phyloP scores from a whole-genome alignment of 2,329 filamentous ascomycete genomes.

The Clarireedia paspali region DNA sequence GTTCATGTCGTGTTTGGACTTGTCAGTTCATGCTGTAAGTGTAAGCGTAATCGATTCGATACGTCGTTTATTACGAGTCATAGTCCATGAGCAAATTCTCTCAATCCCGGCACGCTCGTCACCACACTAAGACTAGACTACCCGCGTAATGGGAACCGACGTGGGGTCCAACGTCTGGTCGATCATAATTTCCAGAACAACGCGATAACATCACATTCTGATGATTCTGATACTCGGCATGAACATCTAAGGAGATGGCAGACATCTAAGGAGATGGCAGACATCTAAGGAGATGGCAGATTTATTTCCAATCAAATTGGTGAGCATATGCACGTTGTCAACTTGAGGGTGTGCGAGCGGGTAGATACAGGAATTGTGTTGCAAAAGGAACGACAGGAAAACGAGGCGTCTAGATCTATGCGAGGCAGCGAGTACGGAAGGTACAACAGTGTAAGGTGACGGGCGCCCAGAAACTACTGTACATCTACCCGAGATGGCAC shows the following conservation, averaged over 20 bases:
- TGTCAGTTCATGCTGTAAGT: background rate
- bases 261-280: no score
- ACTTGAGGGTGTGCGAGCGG: background rate
- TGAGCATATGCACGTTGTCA: background rate
- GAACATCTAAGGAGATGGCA: no score
- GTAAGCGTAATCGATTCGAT: background rate
- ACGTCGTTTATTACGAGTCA: no score
- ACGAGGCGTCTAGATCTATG: conserved; percentile 3
- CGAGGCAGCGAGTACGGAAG: background rate
- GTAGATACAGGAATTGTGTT: conserved; percentile 2
- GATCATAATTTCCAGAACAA: no score
- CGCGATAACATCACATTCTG: background rate
- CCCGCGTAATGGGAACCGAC: background rate
- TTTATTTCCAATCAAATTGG: background rate
- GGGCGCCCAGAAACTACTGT: background rate
- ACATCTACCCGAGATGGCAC: conserved; percentile 9
- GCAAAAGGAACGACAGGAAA: background rate
- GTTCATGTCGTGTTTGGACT: background rate
- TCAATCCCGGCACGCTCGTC: no score
- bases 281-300: background rate
- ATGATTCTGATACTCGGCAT: background rate
- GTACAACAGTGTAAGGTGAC: background rate
- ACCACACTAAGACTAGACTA: background rate
- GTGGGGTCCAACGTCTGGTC: background rate
- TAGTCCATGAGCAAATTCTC: no score